Conservation (phyloP, 2,329 filamentous ascomycete genomes). For the Colletotrichum liaoningense region DNA sequence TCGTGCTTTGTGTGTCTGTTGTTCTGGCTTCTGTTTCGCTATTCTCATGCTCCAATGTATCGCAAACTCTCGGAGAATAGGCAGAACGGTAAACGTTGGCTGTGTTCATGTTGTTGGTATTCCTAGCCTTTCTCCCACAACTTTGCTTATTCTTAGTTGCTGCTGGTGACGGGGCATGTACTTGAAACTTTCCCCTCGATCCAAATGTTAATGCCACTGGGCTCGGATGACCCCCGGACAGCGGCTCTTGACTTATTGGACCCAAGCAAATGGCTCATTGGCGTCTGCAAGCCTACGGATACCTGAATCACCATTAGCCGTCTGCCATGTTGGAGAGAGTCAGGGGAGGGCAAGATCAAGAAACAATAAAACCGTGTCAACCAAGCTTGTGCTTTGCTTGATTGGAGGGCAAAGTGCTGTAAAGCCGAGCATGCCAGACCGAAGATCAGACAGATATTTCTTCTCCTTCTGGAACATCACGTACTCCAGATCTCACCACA, state of each 20-base stretch:
- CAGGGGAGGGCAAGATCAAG: background rate
- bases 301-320: constrained; percentile 11
- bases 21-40: background rate
- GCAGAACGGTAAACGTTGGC: background rate
- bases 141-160: constrained; percentile 14
- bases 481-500: background rate
- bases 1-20: background rate
- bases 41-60: background rate
- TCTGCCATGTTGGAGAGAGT: constrained; percentile 1
- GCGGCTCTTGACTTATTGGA: constrained; percentile 7
- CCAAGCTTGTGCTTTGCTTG: constrained; percentile 10
- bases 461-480: constrained; percentile 11
- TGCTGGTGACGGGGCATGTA: background rate
- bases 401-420: constrained; percentile 12
- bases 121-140: background rate
- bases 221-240: background rate
- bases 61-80: background rate
- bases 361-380: constrained; percentile 4
- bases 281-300: background rate
- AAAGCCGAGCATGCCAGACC: background rate
- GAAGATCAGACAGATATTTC: constrained; percentile 13
- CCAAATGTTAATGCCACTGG: background rate
- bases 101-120: background rate
- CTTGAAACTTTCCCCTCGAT: background rate
- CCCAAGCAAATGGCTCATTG: constrained; percentile 23